Percentiles rank a stretch among this genome's conserved stretches.
Evolutionary conservation across 2,329 filamentous ascomycete species (phyloP).

Genomic region (Dendrostoma leiphaemia): DNA sequence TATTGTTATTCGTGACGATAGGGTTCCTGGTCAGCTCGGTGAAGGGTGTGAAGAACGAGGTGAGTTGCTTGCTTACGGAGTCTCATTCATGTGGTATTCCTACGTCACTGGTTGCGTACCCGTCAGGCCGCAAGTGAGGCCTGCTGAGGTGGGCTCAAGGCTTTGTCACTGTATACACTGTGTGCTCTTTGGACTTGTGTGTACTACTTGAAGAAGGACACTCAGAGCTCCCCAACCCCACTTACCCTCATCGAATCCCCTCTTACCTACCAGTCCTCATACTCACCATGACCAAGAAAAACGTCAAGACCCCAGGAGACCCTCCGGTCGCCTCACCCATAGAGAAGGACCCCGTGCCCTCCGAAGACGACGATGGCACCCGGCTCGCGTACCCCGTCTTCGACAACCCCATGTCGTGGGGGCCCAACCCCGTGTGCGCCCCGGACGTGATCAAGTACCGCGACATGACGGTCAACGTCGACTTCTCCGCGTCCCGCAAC

Average conservation of each 20-base stretch:
- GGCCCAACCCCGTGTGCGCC: conserved; percentile 18
- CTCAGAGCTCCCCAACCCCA: too few species aligned
- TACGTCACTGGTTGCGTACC: too few species aligned
- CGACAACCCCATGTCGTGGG: conserved; percentile 24
- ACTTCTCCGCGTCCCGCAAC: conserved; percentile 33
- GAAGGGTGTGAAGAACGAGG: conserved; percentile 24
- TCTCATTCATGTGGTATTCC: too few species aligned
- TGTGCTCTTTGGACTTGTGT: too few species aligned
- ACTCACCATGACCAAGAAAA: conserved; percentile 14
- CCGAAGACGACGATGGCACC: conserved; percentile 20
- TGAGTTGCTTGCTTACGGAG: conserved; percentile 23
- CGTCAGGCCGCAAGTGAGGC: too few species aligned
- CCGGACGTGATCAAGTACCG: conserved; percentile 26
- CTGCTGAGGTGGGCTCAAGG: too few species aligned
- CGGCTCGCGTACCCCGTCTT: conserved; percentile 26
- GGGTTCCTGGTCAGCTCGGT: conserved; percentile 30
- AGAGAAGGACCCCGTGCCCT: conserved; percentile 8
- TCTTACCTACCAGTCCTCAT: too few species aligned
- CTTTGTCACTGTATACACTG: too few species aligned
- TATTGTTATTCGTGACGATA: conserved; percentile 29
- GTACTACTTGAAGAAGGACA: too few species aligned
- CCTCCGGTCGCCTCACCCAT: background rate
- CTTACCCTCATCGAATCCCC: too few species aligned
- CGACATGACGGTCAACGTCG: conserved; percentile 30
- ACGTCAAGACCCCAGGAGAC: conserved; percentile 1